Evolutionary conservation across 2,329 filamentous ascomycete genomes (phyloP), one percentile per base, ranked within the genome.

Genomic region (Claviceps sorghi): DNA sequence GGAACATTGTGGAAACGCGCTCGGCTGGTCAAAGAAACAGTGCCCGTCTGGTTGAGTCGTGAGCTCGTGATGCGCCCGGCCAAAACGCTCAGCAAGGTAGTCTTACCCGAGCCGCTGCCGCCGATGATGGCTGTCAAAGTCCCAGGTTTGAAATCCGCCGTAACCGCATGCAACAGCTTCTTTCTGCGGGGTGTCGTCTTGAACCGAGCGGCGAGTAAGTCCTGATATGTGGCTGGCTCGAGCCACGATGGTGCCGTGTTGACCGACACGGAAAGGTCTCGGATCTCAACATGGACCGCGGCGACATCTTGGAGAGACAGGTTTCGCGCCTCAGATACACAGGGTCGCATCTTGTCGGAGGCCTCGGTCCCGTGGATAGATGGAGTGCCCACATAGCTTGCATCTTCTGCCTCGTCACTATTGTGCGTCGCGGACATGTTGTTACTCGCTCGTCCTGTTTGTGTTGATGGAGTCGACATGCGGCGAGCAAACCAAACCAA

Each of bases 101-200:
- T 86, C 68, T 88, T 88, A 0, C 84, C 84, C 1, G 80, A 84
- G 21, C 85, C 84, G 60, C 81, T 84, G 3, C 84, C 83, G 10
- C 85, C 85, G 53, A 89, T 80, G 51, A 89, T 88, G 9, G 85
- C 85, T 0, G 84, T 88, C 42, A 90, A 65, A 3, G 79, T 83
- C 3, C 85, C 83, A 8, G 78, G 74, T 3, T 73, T 72, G 62
- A 88, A 76, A 26, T 79, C 74, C 2, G 83, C 83, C 56, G 76
- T 77, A 46, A 88, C 77, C 32, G 77, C 75, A 50, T 81, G 70
- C 10, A 89, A 68, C 11, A 89, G 77, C 6, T 69, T 65, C 60
- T 79, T 79, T 54, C 67, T 66, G 7, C 59, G 61, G 2, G 69
- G 62, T 1, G 57, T 58, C 4, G 67, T 70, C 56, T 67, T 65